phyloP scores from a whole-genome alignment of 2,329 filamentous ascomycete genomes.

The Colletotrichum sp. region DNA sequence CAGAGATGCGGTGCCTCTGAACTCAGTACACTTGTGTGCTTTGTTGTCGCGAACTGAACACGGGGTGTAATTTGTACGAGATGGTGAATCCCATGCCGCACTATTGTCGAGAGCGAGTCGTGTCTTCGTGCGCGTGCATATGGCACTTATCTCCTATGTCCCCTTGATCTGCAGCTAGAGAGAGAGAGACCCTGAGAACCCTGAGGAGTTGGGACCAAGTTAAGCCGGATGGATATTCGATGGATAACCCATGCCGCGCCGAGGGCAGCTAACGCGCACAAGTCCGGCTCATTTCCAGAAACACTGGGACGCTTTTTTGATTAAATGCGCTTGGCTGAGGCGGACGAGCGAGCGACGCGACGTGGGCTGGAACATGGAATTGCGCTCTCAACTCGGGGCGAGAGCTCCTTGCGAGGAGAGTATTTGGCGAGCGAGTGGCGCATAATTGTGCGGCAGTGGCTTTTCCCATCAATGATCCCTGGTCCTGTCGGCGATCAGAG shows the following conservation, averaged over 20 bases:
- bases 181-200: background rate
- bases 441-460: background rate
- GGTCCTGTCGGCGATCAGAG: conserved; percentile 19
- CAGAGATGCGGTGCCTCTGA: background rate
- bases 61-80: background rate
- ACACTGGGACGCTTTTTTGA: background rate
- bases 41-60: background rate
- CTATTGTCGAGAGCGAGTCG: background rate
- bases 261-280: background rate
- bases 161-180: background rate
- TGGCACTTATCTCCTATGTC: background rate
- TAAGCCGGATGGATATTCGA: background rate
- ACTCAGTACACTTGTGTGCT: background rate
- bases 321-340: background rate
- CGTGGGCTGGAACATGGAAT: background rate
- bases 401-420: background rate
- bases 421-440: background rate
- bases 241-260: background rate
- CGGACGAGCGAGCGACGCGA: background rate
- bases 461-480: background rate
- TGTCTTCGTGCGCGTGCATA: background rate
- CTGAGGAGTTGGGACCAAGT: background rate
- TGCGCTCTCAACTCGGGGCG: background rate
- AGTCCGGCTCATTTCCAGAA: background rate
- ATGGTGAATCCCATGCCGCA: background rate